Conservation (phyloP, 1,284 basidiomycete genomes). For the Cutaneotrichosporon sp. region DNA sequence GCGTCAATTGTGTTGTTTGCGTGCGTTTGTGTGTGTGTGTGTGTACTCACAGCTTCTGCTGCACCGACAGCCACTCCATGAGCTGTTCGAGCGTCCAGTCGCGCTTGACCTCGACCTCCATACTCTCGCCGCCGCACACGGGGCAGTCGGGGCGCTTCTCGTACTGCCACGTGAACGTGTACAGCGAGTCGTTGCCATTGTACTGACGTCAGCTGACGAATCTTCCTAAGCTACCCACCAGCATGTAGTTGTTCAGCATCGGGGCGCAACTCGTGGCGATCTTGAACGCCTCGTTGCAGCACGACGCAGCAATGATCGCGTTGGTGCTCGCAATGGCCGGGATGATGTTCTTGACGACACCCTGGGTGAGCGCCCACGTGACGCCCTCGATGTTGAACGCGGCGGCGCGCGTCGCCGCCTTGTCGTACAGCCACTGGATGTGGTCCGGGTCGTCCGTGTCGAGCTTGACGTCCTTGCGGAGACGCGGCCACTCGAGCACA, state of each 20-base stretch:
- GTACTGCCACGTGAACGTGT: slow-evolving; percentile 97
- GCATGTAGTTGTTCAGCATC: slow-evolving; percentile 97
- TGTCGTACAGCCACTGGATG: slow-evolving; percentile 87
- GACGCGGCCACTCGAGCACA: slow-evolving; percentile 96
- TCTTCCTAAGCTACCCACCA: slow-evolving; percentile 63
- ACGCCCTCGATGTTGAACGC: slow-evolving; percentile 97
- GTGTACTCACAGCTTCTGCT: slow-evolving; percentile 75
- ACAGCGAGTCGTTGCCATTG: slow-evolving; percentile 91
- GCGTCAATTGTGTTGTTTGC: slow-evolving; percentile 6
- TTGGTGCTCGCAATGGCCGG: slow-evolving; percentile 97
- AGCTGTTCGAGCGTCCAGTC: slow-evolving; percentile 79
- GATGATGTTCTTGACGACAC: slow-evolving; percentile 99
- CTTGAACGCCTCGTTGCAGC: slow-evolving; percentile 99
- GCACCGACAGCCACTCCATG: slow-evolving; percentile 80
- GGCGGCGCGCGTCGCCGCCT: slow-evolving; percentile 77
- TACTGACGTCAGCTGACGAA: slow-evolving; percentile 51
- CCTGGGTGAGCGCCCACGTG: slow-evolving; percentile 96
- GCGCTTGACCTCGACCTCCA: slow-evolving; percentile 67
- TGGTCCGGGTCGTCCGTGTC: slow-evolving; percentile 97
- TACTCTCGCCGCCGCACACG: slow-evolving; percentile 89
- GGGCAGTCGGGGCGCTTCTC: slow-evolving; percentile 92
- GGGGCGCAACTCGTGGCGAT: slow-evolving; percentile 93
- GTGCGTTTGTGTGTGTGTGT: no score
- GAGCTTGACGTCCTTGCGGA: slow-evolving; percentile 88
- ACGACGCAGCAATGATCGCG: slow-evolving; percentile 93